Evolutionary conservation across 352 stramenopile genomes (phyloP).

Genomic region (Pythium insidiosum): DNA sequence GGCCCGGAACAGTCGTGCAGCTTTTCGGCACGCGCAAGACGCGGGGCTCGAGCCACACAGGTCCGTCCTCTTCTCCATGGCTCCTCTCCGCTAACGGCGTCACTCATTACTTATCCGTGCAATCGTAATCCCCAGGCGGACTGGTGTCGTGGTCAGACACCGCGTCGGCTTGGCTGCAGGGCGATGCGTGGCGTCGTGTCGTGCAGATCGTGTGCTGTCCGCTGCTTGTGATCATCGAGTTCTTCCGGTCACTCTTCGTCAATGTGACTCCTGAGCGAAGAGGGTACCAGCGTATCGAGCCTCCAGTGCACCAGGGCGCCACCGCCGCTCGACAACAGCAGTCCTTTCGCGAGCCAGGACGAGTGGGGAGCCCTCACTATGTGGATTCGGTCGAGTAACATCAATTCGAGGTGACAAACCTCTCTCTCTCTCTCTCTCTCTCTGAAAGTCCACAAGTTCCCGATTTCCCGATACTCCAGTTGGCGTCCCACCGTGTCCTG

Average conservation of each 20-base stretch:
- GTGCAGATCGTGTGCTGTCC: slow-evolving; percentile 71
- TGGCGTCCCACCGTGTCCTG: too few relatives aligned
- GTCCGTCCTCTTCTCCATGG: too few relatives aligned
- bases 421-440: too few relatives aligned
- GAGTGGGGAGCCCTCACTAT: slow-evolving; percentile 35
- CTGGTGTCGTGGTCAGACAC: too few relatives aligned
- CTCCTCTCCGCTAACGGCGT: too few relatives aligned
- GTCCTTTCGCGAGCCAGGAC: slow-evolving; percentile 52
- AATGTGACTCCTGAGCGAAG: slow-evolving; percentile 24
- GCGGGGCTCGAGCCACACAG: slow-evolving; percentile 5
- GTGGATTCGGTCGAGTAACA: slow-evolving; percentile 27
- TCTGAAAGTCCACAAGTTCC: too few relatives aligned
- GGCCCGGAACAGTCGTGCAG: slow-evolving; percentile 73
- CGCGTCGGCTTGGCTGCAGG: too few relatives aligned
- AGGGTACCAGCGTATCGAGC: slow-evolving; percentile 38
- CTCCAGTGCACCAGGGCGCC: neutral
- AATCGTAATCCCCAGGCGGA: too few relatives aligned
- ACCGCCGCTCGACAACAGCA: neutral
- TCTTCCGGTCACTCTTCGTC: slow-evolving; percentile 60
- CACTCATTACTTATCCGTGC: too few relatives aligned
- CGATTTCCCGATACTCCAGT: too few relatives aligned
- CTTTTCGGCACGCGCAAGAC: slow-evolving; percentile 70
- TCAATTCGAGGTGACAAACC: too few relatives aligned
- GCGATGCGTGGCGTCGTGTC: too few relatives aligned
- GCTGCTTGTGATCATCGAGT: slow-evolving; percentile 52